Conservation (phyloP, 2,329 filamentous ascomycete species). For the Verruconis gallopava region DNA sequence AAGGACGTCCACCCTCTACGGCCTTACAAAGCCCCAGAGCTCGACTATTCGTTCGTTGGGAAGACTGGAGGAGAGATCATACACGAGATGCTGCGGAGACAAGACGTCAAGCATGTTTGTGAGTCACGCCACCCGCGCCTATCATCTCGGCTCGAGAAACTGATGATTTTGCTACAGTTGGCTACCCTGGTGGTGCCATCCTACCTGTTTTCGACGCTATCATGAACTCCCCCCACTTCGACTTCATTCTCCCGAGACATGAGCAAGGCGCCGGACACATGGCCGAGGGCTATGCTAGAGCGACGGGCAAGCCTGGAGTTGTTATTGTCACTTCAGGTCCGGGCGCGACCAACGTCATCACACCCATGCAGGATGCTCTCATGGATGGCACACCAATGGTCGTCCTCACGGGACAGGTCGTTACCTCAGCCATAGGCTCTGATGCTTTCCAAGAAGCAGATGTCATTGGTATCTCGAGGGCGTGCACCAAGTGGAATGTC, state of each 20-base stretch:
- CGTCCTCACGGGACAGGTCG: conserved; percentile 89
- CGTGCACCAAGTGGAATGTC: conserved; percentile 98
- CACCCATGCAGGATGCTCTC: conserved; percentile 89
- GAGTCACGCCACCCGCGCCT: conserved; percentile 30
- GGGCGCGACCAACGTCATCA: conserved; percentile 91
- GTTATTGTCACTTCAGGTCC: conserved; percentile 95
- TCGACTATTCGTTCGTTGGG: conserved; percentile 63
- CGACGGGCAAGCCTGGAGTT: conserved; percentile 85
- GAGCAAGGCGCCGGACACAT: conserved; percentile 98
- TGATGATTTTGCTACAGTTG: conserved; percentile 26
- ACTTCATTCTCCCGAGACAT: conserved; percentile 89
- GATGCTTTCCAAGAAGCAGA: conserved; percentile 98
- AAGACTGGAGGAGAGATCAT: conserved; percentile 95
- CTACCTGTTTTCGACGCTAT: conserved; percentile 97
- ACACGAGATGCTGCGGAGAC: conserved; percentile 97
- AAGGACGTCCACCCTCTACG: conserved; percentile 32
- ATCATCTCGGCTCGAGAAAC: conserved; percentile 6
- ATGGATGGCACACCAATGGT: conserved; percentile 94
- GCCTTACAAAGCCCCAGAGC: conserved; percentile 34
- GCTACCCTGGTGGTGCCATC: conserved; percentile 88
- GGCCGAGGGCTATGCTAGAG: conserved; percentile 93
- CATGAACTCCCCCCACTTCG: conserved; percentile 93
- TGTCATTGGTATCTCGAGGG: conserved; percentile 80
- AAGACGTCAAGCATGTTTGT: conserved; percentile 90
- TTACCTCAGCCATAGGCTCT: conserved; percentile 78